Conservation (phyloP, 2,329 filamentous ascomycete genomes). For the Aspergillus neotritici region DNA sequence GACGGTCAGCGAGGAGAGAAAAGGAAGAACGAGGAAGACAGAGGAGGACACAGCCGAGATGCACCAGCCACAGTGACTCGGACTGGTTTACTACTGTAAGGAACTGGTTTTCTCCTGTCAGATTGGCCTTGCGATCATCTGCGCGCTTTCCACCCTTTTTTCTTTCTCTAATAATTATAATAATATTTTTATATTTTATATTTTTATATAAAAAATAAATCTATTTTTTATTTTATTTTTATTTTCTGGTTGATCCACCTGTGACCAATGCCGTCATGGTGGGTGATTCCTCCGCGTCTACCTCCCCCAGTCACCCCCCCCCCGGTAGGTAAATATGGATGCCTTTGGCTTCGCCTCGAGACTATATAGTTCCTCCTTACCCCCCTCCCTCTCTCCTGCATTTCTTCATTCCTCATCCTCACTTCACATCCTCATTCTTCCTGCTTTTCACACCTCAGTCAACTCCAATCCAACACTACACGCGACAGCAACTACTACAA, state of each 20-base stretch:
- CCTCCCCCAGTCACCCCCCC: neutral
- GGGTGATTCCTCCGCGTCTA: neutral
- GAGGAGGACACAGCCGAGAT: constrained; percentile 9
- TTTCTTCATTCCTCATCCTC: neutral
- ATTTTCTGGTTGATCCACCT: constrained; percentile 6
- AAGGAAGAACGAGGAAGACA: too few species aligned
- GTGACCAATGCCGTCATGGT: constrained; percentile 18
- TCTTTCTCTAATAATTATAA: neutral
- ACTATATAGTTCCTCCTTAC: constrained; percentile 6
- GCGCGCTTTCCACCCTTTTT: neutral
- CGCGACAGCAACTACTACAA: neutral
- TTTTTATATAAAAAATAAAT: neutral
- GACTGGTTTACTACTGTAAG: too few species aligned
- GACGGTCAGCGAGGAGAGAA: too few species aligned
- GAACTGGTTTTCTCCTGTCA: too few species aligned
- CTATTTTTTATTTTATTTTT: neutral
- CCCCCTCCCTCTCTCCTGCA: neutral
- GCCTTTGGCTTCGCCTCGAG: constrained; percentile 5
- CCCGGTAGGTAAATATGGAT: constrained; percentile 9
- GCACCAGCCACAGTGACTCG: constrained; percentile 2
- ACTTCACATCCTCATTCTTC: neutral
- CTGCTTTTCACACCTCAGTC: neutral
- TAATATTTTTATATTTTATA: neutral
- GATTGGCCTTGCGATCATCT: too few species aligned
- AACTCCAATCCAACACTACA: neutral